Evolutionary conservation across 768 basidiomycete species (phyloP).

Genomic region (Russula dissimulans): DNA sequence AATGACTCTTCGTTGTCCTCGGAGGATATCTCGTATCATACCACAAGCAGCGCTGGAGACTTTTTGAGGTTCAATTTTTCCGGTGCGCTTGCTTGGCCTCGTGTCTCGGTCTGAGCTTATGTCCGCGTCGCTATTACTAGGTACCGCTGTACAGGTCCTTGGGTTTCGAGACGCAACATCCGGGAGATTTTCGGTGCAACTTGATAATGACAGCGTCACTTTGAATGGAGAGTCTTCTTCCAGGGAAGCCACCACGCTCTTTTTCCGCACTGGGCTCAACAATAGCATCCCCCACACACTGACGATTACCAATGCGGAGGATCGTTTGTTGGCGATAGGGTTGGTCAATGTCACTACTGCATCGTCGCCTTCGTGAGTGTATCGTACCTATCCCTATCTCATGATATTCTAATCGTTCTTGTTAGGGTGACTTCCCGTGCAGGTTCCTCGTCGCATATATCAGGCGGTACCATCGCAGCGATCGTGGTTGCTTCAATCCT

Average conservation of each 20-base stretch:
- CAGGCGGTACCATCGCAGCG: conserved; percentile 58
- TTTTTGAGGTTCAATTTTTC: conserved; percentile 34
- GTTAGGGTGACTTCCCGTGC: neutral
- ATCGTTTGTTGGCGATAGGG: conserved; percentile 39
- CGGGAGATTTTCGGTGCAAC: conserved; percentile 50
- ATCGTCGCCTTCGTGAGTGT: conserved; percentile 10
- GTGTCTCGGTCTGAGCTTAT: neutral
- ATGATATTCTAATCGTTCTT: neutral
- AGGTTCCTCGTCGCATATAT: conserved; percentile 20
- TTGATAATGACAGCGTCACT: conserved; percentile 40
- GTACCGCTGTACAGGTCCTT: conserved; percentile 49
- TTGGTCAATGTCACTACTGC: conserved; percentile 43
- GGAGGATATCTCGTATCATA: conserved; percentile 23
- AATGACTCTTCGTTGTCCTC: conserved; percentile 21
- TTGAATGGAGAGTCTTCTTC: conserved; percentile 48
- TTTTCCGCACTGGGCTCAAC: conserved; percentile 53
- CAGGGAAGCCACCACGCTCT: conserved; percentile 46
- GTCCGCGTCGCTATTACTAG: conserved; percentile 28
- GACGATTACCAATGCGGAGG: conserved; percentile 39
- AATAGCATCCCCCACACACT: conserved; percentile 40
- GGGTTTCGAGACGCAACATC: conserved; percentile 51
- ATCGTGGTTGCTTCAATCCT: conserved; percentile 49
- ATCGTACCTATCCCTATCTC: neutral
- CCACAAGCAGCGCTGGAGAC: conserved; percentile 37
- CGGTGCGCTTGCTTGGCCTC: conserved; percentile 31